Base-by-base conservation (phyloP, 371 early-diverging fungal species). In the Mucor saturninus region DNA sequence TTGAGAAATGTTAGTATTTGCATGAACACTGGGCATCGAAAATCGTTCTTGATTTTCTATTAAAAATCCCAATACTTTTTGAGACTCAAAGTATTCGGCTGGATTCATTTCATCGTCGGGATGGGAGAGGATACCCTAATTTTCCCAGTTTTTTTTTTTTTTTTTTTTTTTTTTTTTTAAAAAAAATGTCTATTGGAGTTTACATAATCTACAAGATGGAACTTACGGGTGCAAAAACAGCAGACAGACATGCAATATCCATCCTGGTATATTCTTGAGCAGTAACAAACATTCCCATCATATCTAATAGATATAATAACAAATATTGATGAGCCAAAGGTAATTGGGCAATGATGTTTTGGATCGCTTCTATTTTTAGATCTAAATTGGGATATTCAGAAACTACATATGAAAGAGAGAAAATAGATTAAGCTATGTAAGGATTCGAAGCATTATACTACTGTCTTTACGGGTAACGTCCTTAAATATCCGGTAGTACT, bases 221-320 rank as follows among this genome's bases (percentile, higher is more conserved):
- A 48, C 67, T 69, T 66, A 77, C 77, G 45, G 88, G 88, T 39
- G 85, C 83, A 74, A 88, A 88, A 11, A 85, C 81, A 15, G 83
- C 73, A 6, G 88, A 83, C 29, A 88, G 56, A 54, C 84, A 82
- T 9, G 75, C 72, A 4, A 74, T 65, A 60, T 82, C 79, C 88
- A 88, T 88, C 28, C 82, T 73, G 28, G 83, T 86, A 28, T 74
- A 68, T n/a, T 75, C 76, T n/a, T 71, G 71, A 42, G 81, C 74
- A 13, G 71, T 62, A 11, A 79, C 72, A 59, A 88, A 86, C 26
- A 84, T 56, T 0, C 79, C 71, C 15, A 88, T 64, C 59, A 88
- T 69, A 61, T 88, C 86, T 49, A 88, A 65, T 5, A 88, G 57
- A 50, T 88, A 88, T 39, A 86, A 70, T 29, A 88, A 62, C 8